phyloP scores from a whole-genome alignment of 23 red algal genomes.

The Gracilaria gracilis region DNA sequence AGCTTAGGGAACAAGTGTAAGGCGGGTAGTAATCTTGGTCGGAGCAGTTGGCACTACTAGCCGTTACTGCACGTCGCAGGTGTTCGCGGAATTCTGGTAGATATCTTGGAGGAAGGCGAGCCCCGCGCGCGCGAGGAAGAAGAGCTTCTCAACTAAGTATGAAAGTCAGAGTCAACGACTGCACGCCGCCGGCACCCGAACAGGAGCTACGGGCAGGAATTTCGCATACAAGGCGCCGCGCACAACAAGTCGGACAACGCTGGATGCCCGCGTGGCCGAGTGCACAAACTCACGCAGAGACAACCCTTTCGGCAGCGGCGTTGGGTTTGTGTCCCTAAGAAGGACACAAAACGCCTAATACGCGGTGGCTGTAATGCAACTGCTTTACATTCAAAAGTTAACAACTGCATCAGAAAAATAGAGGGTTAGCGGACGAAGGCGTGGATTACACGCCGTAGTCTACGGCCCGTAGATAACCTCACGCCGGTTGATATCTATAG shows the following conservation, averaged over 20 bases:
- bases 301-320: too few relatives aligned
- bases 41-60: conserved; percentile 23
- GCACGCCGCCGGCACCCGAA: background rate
- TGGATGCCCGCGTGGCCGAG: too few relatives aligned
- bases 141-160: conserved; percentile 12
- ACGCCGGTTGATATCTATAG: too few relatives aligned
- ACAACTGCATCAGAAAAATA: too few relatives aligned
- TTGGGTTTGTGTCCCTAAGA: too few relatives aligned
- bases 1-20: conserved; percentile 42
- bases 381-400: too few relatives aligned
- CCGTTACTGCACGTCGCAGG: conserved; percentile 24
- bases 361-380: too few relatives aligned
- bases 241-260: background rate
- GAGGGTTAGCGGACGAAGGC: too few relatives aligned
- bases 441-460: too few relatives aligned
- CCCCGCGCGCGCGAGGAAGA: background rate
- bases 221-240: background rate
- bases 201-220: background rate
- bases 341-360: too few relatives aligned
- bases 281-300: too few relatives aligned
- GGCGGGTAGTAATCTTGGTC: conserved; percentile 7
- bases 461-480: too few relatives aligned
- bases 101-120: conserved; percentile 8
- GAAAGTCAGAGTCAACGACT: background rate
- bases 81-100: conserved; percentile 16